A percentile compares a stretch with the other conserved stretches of the same genome.
Evolutionary conservation across 192 early-diverging fungal species (phyloP).

Genomic region (Dissophora ornata): DNA sequence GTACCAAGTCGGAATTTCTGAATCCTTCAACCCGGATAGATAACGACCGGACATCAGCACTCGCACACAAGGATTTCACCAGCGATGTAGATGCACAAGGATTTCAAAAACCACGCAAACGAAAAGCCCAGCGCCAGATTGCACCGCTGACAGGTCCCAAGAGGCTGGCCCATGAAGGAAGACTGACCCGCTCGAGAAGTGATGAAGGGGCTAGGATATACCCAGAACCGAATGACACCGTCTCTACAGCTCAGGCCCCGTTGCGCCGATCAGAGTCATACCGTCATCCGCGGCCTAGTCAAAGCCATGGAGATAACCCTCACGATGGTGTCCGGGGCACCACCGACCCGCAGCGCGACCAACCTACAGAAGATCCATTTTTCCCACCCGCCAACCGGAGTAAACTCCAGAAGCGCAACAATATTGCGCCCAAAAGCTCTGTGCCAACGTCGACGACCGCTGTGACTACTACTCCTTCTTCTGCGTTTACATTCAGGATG

Average conservation of each 20-base stretch:
- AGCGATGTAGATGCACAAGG: conserved; percentile 10
- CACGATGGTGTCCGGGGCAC: too few species aligned
- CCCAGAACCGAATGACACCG: background rate
- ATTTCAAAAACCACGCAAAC: background rate
- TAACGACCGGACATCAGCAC: background rate
- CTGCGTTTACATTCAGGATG: background rate
- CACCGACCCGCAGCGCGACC: conserved; percentile 20
- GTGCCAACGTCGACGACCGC: background rate
- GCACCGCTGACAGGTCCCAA: conserved; percentile 17
- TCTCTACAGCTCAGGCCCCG: background rate
- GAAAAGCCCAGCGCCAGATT: conserved; percentile 39
- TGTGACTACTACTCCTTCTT: background rate
- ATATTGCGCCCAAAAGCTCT: background rate
- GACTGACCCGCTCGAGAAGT: background rate
- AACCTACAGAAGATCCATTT: conserved; percentile 6
- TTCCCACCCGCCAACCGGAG: conserved; percentile 30
- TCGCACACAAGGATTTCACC: background rate
- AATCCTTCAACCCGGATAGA: background rate
- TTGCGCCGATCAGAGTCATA: background rate
- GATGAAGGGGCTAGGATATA: conserved; percentile 6
- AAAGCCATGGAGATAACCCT: too few species aligned
- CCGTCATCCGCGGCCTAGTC: too few species aligned
- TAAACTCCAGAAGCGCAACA: conserved; percentile 19
- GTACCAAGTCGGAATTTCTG: conserved; percentile 13
- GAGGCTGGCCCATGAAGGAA: conserved; percentile 3